A percentile compares a stretch with the other conserved stretches of the same genome.
Conservation (phyloP, 2,329 filamentous ascomycete species). For the Pseudogymnoascus sp. region DNA sequence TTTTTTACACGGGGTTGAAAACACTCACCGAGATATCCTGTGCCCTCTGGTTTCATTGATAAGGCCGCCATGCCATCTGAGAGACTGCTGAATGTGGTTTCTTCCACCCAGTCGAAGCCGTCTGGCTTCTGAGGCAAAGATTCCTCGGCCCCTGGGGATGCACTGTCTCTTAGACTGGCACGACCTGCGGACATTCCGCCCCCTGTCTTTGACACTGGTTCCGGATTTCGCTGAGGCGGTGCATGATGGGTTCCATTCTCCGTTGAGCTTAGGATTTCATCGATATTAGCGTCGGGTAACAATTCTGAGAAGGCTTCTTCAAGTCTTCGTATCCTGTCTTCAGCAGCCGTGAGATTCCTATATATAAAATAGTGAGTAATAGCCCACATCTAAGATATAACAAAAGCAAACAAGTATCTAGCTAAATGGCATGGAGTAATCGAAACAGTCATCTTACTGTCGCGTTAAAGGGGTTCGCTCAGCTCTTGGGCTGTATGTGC, state of each 20-base stretch:
- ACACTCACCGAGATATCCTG: slow-evolving; percentile 28
- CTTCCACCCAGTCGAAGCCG: slow-evolving; percentile 19
- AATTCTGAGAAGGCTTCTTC: slow-evolving; percentile 14
- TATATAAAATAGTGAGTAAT: background rate
- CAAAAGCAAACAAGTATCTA: background rate
- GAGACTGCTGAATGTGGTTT: slow-evolving; percentile 12
- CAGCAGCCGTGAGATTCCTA: slow-evolving; percentile 17
- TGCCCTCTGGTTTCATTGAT: slow-evolving; percentile 30
- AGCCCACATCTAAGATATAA: background rate
- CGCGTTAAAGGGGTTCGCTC: slow-evolving; percentile 35
- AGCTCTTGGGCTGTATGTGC: slow-evolving; percentile 36
- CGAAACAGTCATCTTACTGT: slow-evolving; percentile 27
- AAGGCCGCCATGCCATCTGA: slow-evolving; percentile 32
- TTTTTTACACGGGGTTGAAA: background rate
- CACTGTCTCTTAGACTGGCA: background rate
- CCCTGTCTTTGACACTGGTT: background rate
- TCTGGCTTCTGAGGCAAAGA: slow-evolving; percentile 17
- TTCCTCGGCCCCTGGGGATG: slow-evolving; percentile 13
- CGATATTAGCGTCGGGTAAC: slow-evolving; percentile 18
- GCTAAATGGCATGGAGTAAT: background rate
- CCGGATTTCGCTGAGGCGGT: background rate
- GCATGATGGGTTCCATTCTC: background rate
- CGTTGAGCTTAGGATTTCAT: slow-evolving; percentile 11
- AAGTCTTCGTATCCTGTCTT: slow-evolving; percentile 16
- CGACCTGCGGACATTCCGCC: background rate